These are phyloP conservation scores for Elongisporangium anandrum DNA, from an alignment of 352 stramenopile genomes.

Conservation along the genomic window DNA sequence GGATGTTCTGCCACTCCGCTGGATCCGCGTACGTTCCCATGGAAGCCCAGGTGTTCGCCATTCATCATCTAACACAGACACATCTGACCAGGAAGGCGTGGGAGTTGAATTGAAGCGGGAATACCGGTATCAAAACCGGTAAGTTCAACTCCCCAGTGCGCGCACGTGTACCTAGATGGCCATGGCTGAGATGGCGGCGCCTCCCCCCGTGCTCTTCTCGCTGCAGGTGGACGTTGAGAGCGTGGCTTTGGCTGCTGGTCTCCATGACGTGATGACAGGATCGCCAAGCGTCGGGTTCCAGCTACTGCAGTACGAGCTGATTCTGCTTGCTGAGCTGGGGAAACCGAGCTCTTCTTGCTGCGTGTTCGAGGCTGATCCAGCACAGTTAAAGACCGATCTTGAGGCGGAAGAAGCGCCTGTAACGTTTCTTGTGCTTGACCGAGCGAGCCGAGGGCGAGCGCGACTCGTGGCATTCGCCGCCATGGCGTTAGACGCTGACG, in stretches of 20 bases:
- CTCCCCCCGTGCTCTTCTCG: slow-evolving; percentile 27
- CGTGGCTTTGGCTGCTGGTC: slow-evolving; percentile 12
- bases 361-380: slow-evolving; percentile 32
- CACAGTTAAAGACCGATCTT: slow-evolving; percentile 20
- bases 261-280: slow-evolving; percentile 2
- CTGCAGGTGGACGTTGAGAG: slow-evolving; percentile 32
- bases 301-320: slow-evolving; percentile 46
- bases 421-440: slow-evolving; percentile 32
- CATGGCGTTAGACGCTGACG: slow-evolving; percentile 10
- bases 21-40: no score
- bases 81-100: no score
- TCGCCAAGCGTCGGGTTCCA: slow-evolving; percentile 27
- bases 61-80: no score
- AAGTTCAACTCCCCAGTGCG: no score
- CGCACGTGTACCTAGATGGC: no score
- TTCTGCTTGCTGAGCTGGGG: slow-evolving; percentile 27
- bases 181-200: no score
- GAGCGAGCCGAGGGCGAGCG: slow-evolving; percentile 22
- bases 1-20: no score
- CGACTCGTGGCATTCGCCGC: slow-evolving; percentile 29
- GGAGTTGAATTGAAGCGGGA: no score
- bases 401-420: slow-evolving; percentile 16
- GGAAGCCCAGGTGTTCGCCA: no score
- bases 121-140: no score
- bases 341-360: not conserved